phyloP scores from a whole-genome alignment of 2,329 filamentous ascomycete genomes.

The Paecilomyces fulvus region DNA sequence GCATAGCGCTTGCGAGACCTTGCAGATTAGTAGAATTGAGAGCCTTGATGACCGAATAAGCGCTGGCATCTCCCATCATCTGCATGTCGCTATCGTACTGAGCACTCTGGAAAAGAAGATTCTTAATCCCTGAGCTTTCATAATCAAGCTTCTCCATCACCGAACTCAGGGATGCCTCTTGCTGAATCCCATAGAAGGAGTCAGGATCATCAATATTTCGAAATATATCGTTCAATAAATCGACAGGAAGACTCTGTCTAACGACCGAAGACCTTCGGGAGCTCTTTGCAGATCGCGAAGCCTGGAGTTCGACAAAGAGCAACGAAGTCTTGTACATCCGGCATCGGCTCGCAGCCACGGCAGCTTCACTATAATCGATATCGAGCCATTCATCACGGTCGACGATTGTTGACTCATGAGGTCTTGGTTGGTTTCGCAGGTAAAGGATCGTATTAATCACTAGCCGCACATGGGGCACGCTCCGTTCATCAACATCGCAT shows the following conservation, averaged over 20 bases:
- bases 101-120: constrained; percentile 81
- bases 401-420: constrained; percentile 66
- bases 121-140: constrained; percentile 78
- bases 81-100: constrained; percentile 80
- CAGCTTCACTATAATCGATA: constrained; percentile 62
- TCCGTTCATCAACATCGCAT: constrained; percentile 29
- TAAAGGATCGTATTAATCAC: constrained; percentile 77
- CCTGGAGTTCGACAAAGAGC: constrained; percentile 67
- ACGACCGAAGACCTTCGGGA: constrained; percentile 60
- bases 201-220: constrained; percentile 93
- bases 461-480: constrained; percentile 58
- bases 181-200: constrained; percentile 84
- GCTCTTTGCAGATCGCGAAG: constrained; percentile 47
- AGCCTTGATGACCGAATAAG: constrained; percentile 63
- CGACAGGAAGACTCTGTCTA: constrained; percentile 48
- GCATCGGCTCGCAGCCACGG: constrained; percentile 65
- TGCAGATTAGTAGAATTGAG: constrained; percentile 74
- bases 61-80: constrained; percentile 49
- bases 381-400: constrained; percentile 81
- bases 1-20: constrained; percentile 74
- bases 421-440: constrained; percentile 69
- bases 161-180: constrained; percentile 65
- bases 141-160: constrained; percentile 80
- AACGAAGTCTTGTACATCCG: constrained; percentile 82
- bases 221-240: constrained; percentile 73